Evolutionary conservation across 345 rosid species (phyloP), one percentile per base, ranked within the genome.

Genomic region (Arabis hirsuta): DNA sequence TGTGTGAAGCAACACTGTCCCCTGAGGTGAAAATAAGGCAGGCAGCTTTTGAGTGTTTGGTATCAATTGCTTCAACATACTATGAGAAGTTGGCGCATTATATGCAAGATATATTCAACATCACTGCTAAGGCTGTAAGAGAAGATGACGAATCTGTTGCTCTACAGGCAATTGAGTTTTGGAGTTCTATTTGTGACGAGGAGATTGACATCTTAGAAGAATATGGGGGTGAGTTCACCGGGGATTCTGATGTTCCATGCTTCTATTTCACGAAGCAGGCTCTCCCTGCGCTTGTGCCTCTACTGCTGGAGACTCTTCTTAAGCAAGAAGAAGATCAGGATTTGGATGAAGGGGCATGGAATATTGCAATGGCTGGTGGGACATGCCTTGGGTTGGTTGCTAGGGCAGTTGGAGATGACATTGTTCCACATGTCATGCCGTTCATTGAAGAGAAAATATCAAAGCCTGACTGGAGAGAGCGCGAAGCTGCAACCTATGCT

Each of bases 241-340:
- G 77, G 29, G 86, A 84, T 52, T 84, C 88, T 4, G 86, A 84
- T 64, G 72, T 82, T 50, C 86, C 83, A 38, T 84, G 88, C 66
- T 84, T 82, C 63, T 82, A 82, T 46, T 84, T 84, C 56, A 81
- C 79, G n/a, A 84, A 82, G 85, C 85, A 84, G 79, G 88, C 90
- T 3, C 84, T 86, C 55, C 81, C 84, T 51, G 90, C 79, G 3
- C 90, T 86, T 47, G 86, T 86, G 26, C 86, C 88, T 39, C 71
- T 84, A 45, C 60, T 86, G 72, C 68, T 86, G 80, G 90, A 86
- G 77, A 84, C 86, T 4, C 88, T 86, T 3, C 85, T 86, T 12
- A 86, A 84, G 84, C 90, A 86, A 68, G 90, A 84, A 72, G 90
- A 86, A 63, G 90, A 84, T 76, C 90, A 86, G 66, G 91, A 83